Conservation (phyloP, 345 rosid species). For the Citrus hindsii region DNA sequence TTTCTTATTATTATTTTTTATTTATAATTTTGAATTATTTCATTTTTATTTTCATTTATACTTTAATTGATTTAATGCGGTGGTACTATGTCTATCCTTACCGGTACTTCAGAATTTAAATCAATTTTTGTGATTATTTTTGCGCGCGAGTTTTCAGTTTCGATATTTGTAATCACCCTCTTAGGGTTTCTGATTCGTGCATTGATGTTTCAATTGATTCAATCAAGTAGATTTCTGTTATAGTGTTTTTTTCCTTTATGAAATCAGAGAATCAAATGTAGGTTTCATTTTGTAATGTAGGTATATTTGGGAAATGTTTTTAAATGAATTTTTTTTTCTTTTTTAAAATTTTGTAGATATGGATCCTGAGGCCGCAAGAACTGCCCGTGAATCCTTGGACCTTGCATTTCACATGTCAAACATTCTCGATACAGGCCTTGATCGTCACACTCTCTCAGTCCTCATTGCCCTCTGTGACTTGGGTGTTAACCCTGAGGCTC, state of each 20-base stretch:
- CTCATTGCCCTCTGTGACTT: slow-evolving; percentile 50
- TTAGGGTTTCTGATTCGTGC: background rate
- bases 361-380: slow-evolving; percentile 47
- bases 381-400: slow-evolving; percentile 46
- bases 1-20: background rate
- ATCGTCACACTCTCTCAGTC: slow-evolving; percentile 47
- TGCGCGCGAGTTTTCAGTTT: background rate
- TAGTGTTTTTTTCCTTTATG: background rate
- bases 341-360: slow-evolving; percentile 2
- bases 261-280: background rate
- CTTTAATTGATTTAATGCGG: background rate
- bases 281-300: background rate
- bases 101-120: background rate
- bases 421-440: slow-evolving; percentile 48
- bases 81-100: background rate
- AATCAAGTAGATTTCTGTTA: background rate
- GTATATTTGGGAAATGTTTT: background rate
- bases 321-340: background rate
- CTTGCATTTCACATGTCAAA: slow-evolving; percentile 53
- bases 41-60: background rate
- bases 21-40: no score
- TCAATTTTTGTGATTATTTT: no score
- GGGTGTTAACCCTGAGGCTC: slow-evolving; percentile 48
- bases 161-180: background rate
- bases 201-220: background rate